Evolutionary conservation across 1,139 yeast genomes (phyloP).

Genomic region (Zygotorulaspora mrakii): DNA sequence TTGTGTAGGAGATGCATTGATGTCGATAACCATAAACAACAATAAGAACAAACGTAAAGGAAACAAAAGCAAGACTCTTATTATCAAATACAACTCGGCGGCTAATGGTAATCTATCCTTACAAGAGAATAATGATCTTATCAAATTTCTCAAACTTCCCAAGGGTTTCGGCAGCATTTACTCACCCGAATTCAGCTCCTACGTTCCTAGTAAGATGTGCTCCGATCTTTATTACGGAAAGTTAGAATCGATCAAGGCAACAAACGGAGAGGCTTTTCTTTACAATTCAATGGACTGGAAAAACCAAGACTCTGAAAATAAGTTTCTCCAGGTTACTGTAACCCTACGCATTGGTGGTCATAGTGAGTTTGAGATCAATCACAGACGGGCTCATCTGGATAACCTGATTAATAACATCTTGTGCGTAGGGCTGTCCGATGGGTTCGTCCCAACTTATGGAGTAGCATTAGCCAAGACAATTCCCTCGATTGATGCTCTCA

Average conservation of each 20-base stretch:
- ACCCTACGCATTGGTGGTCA: constrained; percentile 33
- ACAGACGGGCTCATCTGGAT: constrained; percentile 29
- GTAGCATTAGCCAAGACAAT: constrained; percentile 27
- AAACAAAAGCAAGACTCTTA: constrained; percentile 19
- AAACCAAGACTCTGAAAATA: constrained; percentile 12
- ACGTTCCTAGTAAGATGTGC: constrained; percentile 31
- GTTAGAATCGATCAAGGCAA: constrained; percentile 32
- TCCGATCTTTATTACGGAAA: constrained; percentile 30
- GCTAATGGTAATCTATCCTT: constrained; percentile 21
- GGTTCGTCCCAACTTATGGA: constrained; percentile 31
- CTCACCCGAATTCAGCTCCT: constrained; percentile 29
- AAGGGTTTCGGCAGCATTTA: constrained; percentile 29
- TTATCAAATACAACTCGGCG: constrained; percentile 26
- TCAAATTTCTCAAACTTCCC: constrained; percentile 31
- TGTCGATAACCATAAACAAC: constrained; percentile 32
- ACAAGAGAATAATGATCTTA: constrained; percentile 28
- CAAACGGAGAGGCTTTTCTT: constrained; percentile 34
- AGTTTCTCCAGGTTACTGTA: constrained; percentile 26
- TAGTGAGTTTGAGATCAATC: constrained; percentile 32
- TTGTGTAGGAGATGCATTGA: constrained; percentile 32
- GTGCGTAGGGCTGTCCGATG: constrained; percentile 29
- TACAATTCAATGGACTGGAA: constrained; percentile 23
- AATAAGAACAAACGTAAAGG: constrained; percentile 31
- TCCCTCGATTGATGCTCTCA: constrained; percentile 11
- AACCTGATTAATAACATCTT: constrained; percentile 28